Evolutionary conservation across 2,329 filamentous ascomycete species (phyloP).

Genomic region (Aspergillus sp.): DNA sequence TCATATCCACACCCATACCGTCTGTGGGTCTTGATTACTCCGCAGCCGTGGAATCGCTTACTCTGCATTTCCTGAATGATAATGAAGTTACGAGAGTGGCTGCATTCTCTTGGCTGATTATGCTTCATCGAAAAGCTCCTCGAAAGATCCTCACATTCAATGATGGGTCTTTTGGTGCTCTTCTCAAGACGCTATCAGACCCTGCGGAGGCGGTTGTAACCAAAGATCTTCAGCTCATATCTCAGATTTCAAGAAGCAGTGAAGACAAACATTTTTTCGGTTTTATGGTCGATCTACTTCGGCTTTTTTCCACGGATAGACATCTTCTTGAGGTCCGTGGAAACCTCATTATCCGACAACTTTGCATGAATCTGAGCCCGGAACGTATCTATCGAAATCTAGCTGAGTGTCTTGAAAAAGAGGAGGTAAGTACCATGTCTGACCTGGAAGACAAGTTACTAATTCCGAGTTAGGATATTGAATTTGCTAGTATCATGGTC

Average conservation of each 20-base stretch:
- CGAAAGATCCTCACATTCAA: constrained; percentile 92
- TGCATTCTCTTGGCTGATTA: constrained; percentile 92
- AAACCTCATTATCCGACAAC: constrained; percentile 91
- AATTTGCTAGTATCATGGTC: constrained; percentile 99
- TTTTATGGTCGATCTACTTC: constrained; percentile 95
- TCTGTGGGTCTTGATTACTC: constrained; percentile 83
- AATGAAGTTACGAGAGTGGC: constrained; percentile 94
- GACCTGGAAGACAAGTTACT: constrained; percentile 1
- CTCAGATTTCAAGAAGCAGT: constrained; percentile 92
- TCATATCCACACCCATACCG: constrained; percentile 42
- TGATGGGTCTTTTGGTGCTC: constrained; percentile 90
- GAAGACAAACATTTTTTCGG: constrained; percentile 97
- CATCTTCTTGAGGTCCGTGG: constrained; percentile 86
- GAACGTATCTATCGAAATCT: constrained; percentile 94
- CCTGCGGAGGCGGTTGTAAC: constrained; percentile 94
- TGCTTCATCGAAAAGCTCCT: constrained; percentile 93
- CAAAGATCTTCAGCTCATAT: constrained; percentile 85
- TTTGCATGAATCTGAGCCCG: constrained; percentile 87
- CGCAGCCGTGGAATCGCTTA: constrained; percentile 87
- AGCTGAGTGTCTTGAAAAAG: constrained; percentile 93
- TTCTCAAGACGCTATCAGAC: constrained; percentile 94
- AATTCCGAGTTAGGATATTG: constrained; percentile 61
- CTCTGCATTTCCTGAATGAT: constrained; percentile 89
- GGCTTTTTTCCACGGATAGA: constrained; percentile 91
- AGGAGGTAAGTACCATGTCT: constrained; percentile 54